These are phyloP conservation scores for Starmerella sp. DNA, from an alignment of 805 yeast genomes.

Conservation along the genomic window DNA sequence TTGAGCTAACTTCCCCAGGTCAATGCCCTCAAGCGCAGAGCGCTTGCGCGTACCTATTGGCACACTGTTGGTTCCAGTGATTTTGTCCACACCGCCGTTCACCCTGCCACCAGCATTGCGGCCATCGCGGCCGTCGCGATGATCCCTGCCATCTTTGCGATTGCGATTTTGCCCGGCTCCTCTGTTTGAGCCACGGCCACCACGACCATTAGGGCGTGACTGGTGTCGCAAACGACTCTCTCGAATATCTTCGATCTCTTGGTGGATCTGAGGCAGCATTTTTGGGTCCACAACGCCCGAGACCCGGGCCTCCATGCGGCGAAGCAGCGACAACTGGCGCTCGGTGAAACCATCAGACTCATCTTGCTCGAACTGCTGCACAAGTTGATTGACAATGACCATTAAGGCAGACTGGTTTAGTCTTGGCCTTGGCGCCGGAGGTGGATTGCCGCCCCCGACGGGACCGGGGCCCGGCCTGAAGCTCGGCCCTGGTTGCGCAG, in stretches of 20 bases:
- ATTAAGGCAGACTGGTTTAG: conserved; percentile 25
- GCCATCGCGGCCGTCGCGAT: neutral
- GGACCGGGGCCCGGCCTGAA: neutral
- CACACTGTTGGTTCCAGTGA: conserved; percentile 15
- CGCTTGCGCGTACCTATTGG: conserved; percentile 18
- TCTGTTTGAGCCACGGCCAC: neutral
- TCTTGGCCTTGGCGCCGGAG: conserved; percentile 11
- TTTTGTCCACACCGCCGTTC: conserved; percentile 9
- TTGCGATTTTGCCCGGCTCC: neutral
- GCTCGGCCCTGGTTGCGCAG: neutral
- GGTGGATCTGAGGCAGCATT: conserved; percentile 25
- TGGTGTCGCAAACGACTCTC: conserved; percentile 7
- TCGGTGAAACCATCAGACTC: conserved; percentile 24
- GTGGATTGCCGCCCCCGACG: neutral
- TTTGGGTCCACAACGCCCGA: conserved; percentile 26
- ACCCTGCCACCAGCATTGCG: neutral
- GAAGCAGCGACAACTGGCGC: conserved; percentile 25
- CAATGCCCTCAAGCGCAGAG: conserved; percentile 1
- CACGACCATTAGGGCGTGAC: conserved; percentile 1
- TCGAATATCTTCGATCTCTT: conserved; percentile 23
- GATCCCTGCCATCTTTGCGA: neutral
- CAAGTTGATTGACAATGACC: conserved; percentile 26
- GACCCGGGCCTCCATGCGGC: conserved; percentile 25
- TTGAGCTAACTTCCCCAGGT: conserved; percentile 5
- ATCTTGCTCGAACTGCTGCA: conserved; percentile 19